Evolutionary conservation across 176 grass and related monocot species (phyloP), one percentile per base, ranked within the genome.

Genomic region (Puya raimondii): DNA sequence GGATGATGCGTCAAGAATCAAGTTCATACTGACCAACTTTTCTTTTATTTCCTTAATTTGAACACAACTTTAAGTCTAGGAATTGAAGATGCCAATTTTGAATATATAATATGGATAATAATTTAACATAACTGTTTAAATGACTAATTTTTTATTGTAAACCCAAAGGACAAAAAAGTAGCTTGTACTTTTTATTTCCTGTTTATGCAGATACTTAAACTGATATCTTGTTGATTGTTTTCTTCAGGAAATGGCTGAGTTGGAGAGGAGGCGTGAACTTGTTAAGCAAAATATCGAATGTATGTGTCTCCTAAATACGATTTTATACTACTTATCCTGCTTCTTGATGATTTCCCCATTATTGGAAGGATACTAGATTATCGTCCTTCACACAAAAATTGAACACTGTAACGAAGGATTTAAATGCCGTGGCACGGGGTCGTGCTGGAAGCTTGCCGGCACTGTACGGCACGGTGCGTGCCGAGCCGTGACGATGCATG

Each of bases 231-330:
- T 23, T 7, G 53, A 6, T 51, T 53, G 9, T 17, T 61, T 48
- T 72, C 71, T 76, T 47, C 73, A 97, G 89, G 93, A 97, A 78
- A 67, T 97, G 82, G 68, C 65, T 70, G 89, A 92, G 16, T 67
- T 97, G 89, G 89, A 90, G 54, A 80, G 72, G 42, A 92, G 84
- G 71, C 89, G 89, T 66, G 82, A 85, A 63, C 81, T 16, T 22
- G 76, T 90, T 51, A 97, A 70, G 73, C 84, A 88, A 80, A 97
- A 92, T 78, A 71, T 97, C 90, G 86, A 82, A 64, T 21, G 89
- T 97, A 87, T 65, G 85, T 82, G 27, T 63, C 49, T 51, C 29
- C 2, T 61, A 61, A 61, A 61, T 16, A n/a, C 56, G 2, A 61
- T 9, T 61, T 61, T 61, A 10, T 61, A 61, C 0, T 18, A 61